These are phyloP conservation scores for Suhomyces xylopsoci DNA, from an alignment of 805 yeast species.

Conservation along the genomic window DNA sequence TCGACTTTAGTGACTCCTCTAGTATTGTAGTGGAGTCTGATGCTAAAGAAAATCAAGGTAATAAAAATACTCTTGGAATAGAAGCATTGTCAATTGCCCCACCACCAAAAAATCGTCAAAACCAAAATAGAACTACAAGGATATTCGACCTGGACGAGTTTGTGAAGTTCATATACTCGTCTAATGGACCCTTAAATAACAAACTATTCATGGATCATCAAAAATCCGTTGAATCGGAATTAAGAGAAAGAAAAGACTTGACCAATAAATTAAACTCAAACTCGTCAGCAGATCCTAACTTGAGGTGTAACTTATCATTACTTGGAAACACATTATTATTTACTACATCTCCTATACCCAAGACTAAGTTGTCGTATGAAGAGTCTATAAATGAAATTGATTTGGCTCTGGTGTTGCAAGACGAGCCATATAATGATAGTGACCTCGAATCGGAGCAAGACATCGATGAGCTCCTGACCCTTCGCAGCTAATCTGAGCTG, in stretches of 20 bases:
- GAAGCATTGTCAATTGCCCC: not conserved
- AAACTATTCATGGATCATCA: slow-evolving; percentile 16
- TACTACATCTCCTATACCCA: slow-evolving; percentile 1
- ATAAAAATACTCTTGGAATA: not conserved
- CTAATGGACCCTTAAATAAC: slow-evolving; percentile 3
- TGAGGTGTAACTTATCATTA: slow-evolving; percentile 12
- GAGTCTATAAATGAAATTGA: slow-evolving; percentile 6
- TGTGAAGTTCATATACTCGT: slow-evolving; percentile 1
- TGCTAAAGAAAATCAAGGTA: not conserved
- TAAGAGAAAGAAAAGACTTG: slow-evolving; percentile 13
- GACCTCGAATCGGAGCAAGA: not conserved
- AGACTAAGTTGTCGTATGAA: slow-evolving; percentile 1
- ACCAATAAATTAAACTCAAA: slow-evolving; percentile 8
- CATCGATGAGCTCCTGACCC: not conserved
- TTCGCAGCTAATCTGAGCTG: not conserved
- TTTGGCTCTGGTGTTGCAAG: slow-evolving; percentile 4
- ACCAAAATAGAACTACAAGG: not conserved
- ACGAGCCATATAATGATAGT: slow-evolving; percentile 4
- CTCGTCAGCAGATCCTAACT: not conserved
- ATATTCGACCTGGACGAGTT: slow-evolving; percentile 3
- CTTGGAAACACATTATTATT: slow-evolving; percentile 21
- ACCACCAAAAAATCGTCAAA: not conserved
- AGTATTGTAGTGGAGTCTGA: not conserved
- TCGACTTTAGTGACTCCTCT: slow-evolving; percentile 2
- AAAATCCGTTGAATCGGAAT: slow-evolving; percentile 21